These are phyloP conservation scores for Boeremia lycopersici DNA, from an alignment of 2,329 filamentous ascomycete genomes.

Conservation along the genomic window DNA sequence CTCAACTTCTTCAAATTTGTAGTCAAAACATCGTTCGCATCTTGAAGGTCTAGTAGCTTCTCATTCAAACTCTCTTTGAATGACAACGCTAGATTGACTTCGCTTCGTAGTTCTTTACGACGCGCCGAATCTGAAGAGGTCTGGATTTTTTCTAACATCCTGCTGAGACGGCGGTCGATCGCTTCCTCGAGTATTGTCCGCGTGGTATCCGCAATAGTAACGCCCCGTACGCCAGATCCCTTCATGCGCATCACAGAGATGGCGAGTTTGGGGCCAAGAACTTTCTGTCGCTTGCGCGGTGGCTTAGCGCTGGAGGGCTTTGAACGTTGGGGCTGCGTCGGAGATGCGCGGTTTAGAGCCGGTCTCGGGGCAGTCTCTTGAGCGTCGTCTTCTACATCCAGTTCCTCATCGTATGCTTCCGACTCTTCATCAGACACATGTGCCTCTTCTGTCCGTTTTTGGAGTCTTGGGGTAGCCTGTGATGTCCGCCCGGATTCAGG, in stretches of 20 bases:
- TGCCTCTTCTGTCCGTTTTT: neutral
- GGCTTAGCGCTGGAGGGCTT: conserved; percentile 30
- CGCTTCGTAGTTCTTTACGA: conserved; percentile 49
- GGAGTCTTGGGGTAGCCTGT: conserved; percentile 5
- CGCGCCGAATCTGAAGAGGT: conserved; percentile 49
- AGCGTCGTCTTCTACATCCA: conserved; percentile 22
- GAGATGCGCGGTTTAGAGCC: conserved; percentile 16
- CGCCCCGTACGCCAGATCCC: conserved; percentile 40
- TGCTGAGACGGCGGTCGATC: conserved; percentile 53
- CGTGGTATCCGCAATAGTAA: conserved; percentile 60
- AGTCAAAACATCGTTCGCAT: conserved; percentile 58
- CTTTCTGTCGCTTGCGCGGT: conserved; percentile 37
- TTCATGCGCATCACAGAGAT: conserved; percentile 49
- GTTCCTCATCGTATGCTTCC: conserved; percentile 20
- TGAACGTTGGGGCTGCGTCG: conserved; percentile 18
- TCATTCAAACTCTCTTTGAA: conserved; percentile 57
- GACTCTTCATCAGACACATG: conserved; percentile 2
- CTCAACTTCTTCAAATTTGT: conserved; percentile 54
- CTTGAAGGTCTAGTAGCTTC: conserved; percentile 58
- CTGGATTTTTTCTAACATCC: conserved; percentile 47
- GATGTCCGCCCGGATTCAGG: conserved; percentile 18
- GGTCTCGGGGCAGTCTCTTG: conserved; percentile 18
- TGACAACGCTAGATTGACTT: conserved; percentile 55
- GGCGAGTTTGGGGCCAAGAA: conserved; percentile 36
- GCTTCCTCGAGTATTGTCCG: conserved; percentile 58